Base-by-base conservation (phyloP, 768 basidiomycete genomes). In the Mycena vulgaris region DNA sequence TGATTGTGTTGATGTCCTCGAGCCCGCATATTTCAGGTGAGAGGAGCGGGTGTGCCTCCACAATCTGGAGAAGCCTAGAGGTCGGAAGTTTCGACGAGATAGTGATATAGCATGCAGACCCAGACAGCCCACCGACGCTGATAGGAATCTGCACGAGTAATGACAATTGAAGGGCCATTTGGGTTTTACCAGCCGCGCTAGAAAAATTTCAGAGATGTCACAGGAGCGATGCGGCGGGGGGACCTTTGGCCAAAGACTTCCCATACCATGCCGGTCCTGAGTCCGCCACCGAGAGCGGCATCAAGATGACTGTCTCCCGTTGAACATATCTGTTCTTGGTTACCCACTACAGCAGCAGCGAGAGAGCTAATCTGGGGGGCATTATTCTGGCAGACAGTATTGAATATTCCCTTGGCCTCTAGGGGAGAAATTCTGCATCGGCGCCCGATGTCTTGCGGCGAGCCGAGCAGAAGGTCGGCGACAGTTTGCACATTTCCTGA, bases 131-230 rank as follows among this genome's bases (percentile, higher is more conserved):
- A 11, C 90, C 90, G 6, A 84, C 80, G 49, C 79, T 76, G 52
- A 25, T 75, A 27, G 93, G 90, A 0, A 94, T 84, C 77, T 98
- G 97, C 0, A 94, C 92, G 25, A 88, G 84, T 33, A 97, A 83
- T 5, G 95, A 89, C 23, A 95, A 86, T 73, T 97, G 96, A 17
- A 99, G 84, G 5, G 93, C 94, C 6, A 99, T 81, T 75, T 99
- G 96, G 0, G 96, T 96, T 82, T 99, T 99, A 42, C 98, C 98
- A 30, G 97, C 91, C 27, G 96, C 92, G 77, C 98, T 99, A 77
- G 19, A 40, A 45, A 2, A 17, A 23, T 68, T 47, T 57, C 42
- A 51, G 9, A 51, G 61, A 53, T 61, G 37, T 14, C 21, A 33
- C 39, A 75, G 47, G 77, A 58, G 23, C 35, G 30, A 25, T 10